Conservation (phyloP, 305 asterid species). For the Rubia peregrina region DNA sequence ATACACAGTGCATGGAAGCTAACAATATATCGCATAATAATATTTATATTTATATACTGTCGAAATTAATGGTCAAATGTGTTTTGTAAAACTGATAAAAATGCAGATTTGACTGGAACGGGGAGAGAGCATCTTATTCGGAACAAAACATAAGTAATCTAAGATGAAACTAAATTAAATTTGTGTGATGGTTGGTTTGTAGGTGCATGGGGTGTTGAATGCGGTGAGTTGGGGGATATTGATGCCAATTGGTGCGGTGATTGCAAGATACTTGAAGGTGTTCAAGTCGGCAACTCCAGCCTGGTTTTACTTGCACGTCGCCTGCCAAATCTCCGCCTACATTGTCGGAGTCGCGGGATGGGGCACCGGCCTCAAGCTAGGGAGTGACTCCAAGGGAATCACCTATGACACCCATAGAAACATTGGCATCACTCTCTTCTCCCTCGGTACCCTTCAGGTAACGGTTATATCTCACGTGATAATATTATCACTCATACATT, state of each 20-base stretch:
- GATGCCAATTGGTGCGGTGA: slow-evolving; percentile 71
- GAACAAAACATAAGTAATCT: not conserved
- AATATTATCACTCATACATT: no score
- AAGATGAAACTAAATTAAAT: no score
- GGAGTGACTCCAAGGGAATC: slow-evolving; percentile 55
- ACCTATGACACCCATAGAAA: slow-evolving; percentile 38
- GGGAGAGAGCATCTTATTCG: not conserved
- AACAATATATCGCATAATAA: no score
- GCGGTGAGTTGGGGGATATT: slow-evolving; percentile 89
- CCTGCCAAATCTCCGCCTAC: slow-evolving; percentile 64
- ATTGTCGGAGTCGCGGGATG: slow-evolving; percentile 81
- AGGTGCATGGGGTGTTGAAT: slow-evolving; percentile 71
- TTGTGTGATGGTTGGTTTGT: not conserved
- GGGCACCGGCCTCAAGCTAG: slow-evolving; percentile 82
- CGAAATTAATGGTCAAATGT: no score
- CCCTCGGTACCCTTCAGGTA: slow-evolving; percentile 78
- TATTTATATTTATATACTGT: no score
- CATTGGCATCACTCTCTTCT: slow-evolving; percentile 60
- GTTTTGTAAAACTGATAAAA: no score
- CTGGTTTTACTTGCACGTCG: slow-evolving; percentile 76
- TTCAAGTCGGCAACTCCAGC: slow-evolving; percentile 66
- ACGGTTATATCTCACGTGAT: not conserved
- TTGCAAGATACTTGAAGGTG: slow-evolving; percentile 73
- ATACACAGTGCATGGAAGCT: no score
- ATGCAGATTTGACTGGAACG: no score